Evolutionary conservation across 2,329 filamentous ascomycete genomes (phyloP), one percentile per base, ranked within the genome.

Genomic region (Neofusicoccum cordaticola): DNA sequence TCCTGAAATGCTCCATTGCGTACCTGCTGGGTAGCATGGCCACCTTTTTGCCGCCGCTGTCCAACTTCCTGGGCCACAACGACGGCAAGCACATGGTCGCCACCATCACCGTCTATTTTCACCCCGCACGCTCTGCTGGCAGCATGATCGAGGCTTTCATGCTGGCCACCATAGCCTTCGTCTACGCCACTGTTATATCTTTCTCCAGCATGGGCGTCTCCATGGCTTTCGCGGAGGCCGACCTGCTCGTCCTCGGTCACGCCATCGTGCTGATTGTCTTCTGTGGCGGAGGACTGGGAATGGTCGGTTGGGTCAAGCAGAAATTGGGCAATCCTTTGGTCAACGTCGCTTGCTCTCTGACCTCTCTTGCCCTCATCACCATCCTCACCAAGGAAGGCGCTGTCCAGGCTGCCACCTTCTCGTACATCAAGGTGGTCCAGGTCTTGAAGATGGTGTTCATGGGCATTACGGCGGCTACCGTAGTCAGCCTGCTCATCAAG

Each of bases 31-130:
- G 91, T 17, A 96, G 91, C 69, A 81, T 96, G 76, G 92, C 89
- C 41, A 97, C 93, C 0, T 95, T 97, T 71, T 88, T 92, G 67
- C 86, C 89, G 2, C 84, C 85, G 2, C 83, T 97, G 64, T 88
- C 92, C 15, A 80, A 83, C 7, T 86, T 93, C 64, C 82, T 97
- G 15, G 94, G 94, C 11, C 84, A 89, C 68, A 90, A 93, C 73
- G 93, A 97, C 78, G 92, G 92, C 58, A 97, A 97, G 74, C 94
- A 97, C 77, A 89, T 97, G 73, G 92, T 97, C 60, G 93, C 93
- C 37, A 97, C 94, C 2, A 87, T 97, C 65, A 96, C 92, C 0
- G 93, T 97, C 11, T 98, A 97, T 73, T 98, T 97, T 72, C 93
- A 97, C 75, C 93, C 94, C 4, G 91, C 92, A 5, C 85, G 94